Percentiles rank a stretch among this genome's conserved stretches.
Conservation (phyloP, 192 early-diverging fungal genomes). For the Geranomyces michiganensis region DNA sequence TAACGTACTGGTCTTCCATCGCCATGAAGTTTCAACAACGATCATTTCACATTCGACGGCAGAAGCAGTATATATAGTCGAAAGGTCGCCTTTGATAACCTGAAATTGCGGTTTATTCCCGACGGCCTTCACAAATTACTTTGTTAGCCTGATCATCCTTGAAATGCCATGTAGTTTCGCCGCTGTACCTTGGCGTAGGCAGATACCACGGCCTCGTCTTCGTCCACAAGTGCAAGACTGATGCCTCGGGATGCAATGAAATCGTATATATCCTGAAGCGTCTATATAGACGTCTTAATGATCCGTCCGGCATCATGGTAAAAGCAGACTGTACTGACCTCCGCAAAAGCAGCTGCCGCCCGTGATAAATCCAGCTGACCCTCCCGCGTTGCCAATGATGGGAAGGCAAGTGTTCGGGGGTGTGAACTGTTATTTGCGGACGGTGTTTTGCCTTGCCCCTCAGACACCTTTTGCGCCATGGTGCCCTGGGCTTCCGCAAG, state of each 20-base stretch:
- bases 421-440: not conserved
- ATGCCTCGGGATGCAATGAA: not conserved
- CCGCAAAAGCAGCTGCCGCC: slow-evolving; percentile 8
- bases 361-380: slow-evolving; percentile 10
- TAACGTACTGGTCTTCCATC: slow-evolving; percentile 32
- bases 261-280: not conserved
- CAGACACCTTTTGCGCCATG: too few relatives aligned
- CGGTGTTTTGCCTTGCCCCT: too few relatives aligned
- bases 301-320: not conserved
- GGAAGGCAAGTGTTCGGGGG: slow-evolving; percentile 16
- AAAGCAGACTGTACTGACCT: not conserved
- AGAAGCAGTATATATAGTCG: not conserved
- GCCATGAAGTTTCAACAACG: slow-evolving; percentile 29
- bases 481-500: too few relatives aligned
- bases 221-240: not conserved
- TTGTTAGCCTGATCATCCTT: not conserved
- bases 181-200: slow-evolving; percentile 7
- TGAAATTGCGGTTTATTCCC: not conserved
- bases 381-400: slow-evolving; percentile 20
- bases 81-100: slow-evolving; percentile 4
- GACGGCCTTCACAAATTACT: slow-evolving; percentile 8
- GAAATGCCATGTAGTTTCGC: not conserved
- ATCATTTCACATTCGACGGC: not conserved
- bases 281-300: not conserved
- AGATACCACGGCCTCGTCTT: not conserved